A percentile compares a stretch with the other conserved stretches of the same genome.
Evolutionary conservation across 352 stramenopile genomes (phyloP).

Genomic region (Phytophthora melonis): DNA sequence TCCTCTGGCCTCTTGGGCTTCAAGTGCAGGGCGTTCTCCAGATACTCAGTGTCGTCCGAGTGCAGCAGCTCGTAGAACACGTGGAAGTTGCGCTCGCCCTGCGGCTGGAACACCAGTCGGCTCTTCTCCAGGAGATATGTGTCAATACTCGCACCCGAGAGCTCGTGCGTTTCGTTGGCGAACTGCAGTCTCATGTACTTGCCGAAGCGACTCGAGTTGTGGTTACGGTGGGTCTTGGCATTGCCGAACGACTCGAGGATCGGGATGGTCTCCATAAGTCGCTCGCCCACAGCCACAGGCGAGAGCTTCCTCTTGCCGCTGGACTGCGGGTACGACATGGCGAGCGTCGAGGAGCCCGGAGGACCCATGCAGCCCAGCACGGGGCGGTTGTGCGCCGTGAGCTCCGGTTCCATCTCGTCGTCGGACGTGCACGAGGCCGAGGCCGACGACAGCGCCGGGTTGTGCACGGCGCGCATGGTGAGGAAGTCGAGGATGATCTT

Average conservation of each 20-base stretch:
- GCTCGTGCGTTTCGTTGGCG: constrained; percentile 71
- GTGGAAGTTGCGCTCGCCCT: constrained; percentile 88
- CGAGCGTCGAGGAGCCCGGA: constrained; percentile 56
- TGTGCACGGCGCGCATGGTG: constrained; percentile 74
- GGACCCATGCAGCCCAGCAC: constrained; percentile 43
- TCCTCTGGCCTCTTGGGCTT: constrained; percentile 64
- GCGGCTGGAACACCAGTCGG: constrained; percentile 78
- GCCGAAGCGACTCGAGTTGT: constrained; percentile 93
- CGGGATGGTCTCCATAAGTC: constrained; percentile 91
- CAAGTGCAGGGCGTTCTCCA: constrained; percentile 61
- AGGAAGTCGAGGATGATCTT: constrained; percentile 94
- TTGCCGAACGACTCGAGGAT: constrained; percentile 93
- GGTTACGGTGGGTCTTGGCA: constrained; percentile 90
- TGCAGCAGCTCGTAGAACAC: constrained; percentile 88
- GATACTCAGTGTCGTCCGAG: constrained; percentile 61
- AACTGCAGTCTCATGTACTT: constrained; percentile 93
- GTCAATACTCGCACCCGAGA: constrained; percentile 82
- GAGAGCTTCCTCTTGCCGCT: constrained; percentile 65
- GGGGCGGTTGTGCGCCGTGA: constrained; percentile 46
- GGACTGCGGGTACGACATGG: constrained; percentile 81
- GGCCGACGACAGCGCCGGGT: constrained; percentile 49
- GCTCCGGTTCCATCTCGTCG: constrained; percentile 75
- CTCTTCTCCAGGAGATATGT: constrained; percentile 89
- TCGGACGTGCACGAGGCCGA: constrained; percentile 57
- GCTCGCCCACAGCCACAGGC: constrained; percentile 72